phyloP scores from a whole-genome alignment of 345 rosid species.

The Acer yangbiense region DNA sequence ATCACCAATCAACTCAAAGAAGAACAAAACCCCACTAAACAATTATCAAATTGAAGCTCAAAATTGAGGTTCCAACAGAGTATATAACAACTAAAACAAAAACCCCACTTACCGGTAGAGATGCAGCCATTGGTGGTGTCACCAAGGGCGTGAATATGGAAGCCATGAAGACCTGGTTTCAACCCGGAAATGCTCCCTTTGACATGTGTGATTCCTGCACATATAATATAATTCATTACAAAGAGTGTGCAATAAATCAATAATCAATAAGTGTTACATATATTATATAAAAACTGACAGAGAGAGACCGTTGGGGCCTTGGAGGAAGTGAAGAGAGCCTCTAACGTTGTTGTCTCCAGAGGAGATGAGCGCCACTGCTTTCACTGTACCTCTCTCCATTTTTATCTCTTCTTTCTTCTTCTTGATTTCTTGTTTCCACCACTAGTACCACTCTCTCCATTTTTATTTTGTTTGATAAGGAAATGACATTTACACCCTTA shows the following conservation, averaged over 20 bases:
- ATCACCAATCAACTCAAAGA: background rate
- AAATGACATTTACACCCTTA: background rate
- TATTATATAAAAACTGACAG: conserved; percentile 12
- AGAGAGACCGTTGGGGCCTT: conserved; percentile 56
- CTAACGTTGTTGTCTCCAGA: conserved; percentile 60
- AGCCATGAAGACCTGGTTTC: conserved; percentile 82
- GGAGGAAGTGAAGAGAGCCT: conserved; percentile 69
- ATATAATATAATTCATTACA: background rate
- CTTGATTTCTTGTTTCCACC: background rate
- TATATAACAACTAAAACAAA: background rate
- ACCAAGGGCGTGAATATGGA: conserved; percentile 90
- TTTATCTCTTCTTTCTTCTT: background rate
- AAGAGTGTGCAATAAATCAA: background rate
- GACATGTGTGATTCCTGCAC: conserved; percentile 72
- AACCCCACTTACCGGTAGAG: conserved; percentile 63
- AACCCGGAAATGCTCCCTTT: conserved; percentile 77
- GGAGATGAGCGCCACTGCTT: conserved; percentile 83
- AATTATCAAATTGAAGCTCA: background rate
- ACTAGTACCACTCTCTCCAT: no score
- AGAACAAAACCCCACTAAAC: background rate
- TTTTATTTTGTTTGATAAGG: background rate
- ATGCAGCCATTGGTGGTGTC: conserved; percentile 96
- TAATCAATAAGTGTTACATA: background rate
- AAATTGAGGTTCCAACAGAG: background rate
- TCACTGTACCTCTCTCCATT: conserved; percentile 49